Conservation (phyloP, 305 asterid genomes). For the Fraxinus greggii region DNA sequence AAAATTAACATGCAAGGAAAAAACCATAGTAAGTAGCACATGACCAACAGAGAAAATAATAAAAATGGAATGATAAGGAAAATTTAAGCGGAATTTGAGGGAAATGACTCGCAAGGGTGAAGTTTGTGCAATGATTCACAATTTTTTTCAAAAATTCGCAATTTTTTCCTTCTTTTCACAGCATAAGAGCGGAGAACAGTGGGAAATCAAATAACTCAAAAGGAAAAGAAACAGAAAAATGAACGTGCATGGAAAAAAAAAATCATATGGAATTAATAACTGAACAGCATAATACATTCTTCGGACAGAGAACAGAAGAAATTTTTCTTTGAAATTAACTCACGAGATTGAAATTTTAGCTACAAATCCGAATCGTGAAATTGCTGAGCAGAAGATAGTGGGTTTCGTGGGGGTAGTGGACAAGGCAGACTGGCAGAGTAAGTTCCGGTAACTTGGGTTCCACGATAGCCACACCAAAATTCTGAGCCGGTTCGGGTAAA, state of each 20-base stretch:
- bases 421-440: background rate
- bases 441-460: background rate
- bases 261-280: background rate
- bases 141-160: background rate
- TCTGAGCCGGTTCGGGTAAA: background rate
- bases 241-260: background rate
- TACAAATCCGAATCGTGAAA: background rate
- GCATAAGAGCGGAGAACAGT: background rate
- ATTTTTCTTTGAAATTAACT: background rate
- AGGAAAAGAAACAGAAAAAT: background rate
- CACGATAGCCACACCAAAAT: background rate
- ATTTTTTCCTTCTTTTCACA: background rate
- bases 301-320: background rate
- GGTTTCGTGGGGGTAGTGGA: background rate
- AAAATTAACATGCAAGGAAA: background rate
- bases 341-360: background rate
- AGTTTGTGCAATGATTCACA: background rate
- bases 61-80: background rate
- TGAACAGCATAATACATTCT: background rate
- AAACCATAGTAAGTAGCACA: background rate
- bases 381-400: background rate
- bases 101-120: background rate
- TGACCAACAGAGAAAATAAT: background rate
- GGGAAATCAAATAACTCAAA: background rate
- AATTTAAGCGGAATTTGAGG: background rate